These are phyloP conservation scores for Tricholomella constricta DNA, from an alignment of 768 basidiomycete genomes.

Conservation along the genomic window DNA sequence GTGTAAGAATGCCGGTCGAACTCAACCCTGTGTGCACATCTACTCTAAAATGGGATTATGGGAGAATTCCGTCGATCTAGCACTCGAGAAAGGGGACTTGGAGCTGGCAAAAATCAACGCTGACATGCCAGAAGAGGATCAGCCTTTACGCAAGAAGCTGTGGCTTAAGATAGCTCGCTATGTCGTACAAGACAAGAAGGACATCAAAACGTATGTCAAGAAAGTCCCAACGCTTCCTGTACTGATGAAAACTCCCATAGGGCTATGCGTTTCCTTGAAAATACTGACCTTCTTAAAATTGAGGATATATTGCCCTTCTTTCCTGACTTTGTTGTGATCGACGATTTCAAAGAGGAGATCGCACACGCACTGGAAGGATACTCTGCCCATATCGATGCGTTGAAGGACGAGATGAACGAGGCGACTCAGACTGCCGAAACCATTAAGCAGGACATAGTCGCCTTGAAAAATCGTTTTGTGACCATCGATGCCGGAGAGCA, in stretches of 20 bases:
- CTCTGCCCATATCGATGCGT: constrained; percentile 82
- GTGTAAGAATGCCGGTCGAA: constrained; percentile 80
- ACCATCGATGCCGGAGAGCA: constrained; percentile 87
- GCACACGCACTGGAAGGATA: constrained; percentile 95
- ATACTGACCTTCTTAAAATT: constrained; percentile 93
- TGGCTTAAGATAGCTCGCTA: constrained; percentile 99
- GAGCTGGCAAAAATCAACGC: constrained; percentile 96
- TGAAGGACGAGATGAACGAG: constrained; percentile 96
- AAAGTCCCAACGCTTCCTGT: neutral
- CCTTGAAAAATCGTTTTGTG: constrained; percentile 86
- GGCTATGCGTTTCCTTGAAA: constrained; percentile 95
- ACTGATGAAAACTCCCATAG: constrained; percentile 41
- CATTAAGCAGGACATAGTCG: constrained; percentile 88
- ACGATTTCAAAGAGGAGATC: constrained; percentile 99
- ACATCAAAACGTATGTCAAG: constrained; percentile 89
- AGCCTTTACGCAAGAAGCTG: constrained; percentile 82
- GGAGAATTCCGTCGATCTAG: constrained; percentile 95
- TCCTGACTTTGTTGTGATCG: constrained; percentile 98
- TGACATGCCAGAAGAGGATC: constrained; percentile 92
- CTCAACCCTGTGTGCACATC: constrained; percentile 91
- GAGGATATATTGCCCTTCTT: constrained; percentile 99
- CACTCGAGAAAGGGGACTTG: constrained; percentile 90
- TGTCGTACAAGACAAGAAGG: constrained; percentile 97
- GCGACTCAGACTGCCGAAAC: constrained; percentile 90
- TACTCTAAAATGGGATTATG: constrained; percentile 98